A percentile compares a stretch with the other conserved stretches of the same genome.
Evolutionary conservation across 2,329 filamentous ascomycete genomes (phyloP).

Genomic region (Pestalotiopsis sp.): DNA sequence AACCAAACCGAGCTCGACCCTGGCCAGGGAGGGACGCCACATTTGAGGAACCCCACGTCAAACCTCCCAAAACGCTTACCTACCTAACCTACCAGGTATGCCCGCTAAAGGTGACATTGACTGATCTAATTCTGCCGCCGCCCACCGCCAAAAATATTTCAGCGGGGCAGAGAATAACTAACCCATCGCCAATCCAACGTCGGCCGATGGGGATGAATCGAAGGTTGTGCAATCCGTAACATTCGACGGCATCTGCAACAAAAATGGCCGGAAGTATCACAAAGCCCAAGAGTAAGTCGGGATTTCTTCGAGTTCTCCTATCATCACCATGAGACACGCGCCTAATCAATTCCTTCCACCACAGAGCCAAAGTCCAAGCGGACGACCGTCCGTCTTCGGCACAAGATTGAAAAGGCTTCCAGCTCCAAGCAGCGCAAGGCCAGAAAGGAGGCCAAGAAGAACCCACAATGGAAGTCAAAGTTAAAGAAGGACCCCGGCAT

Average conservation of each 20-base stretch:
- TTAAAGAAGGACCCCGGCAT: constrained; percentile 98
- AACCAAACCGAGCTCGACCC: not conserved
- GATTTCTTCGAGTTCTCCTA: not conserved
- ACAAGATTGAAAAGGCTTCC: constrained; percentile 95
- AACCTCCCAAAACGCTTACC: too few relatives aligned
- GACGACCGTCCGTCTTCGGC: constrained; percentile 80
- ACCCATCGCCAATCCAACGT: not conserved
- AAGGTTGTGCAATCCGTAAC: not conserved
- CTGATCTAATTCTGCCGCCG: not conserved
- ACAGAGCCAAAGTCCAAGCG: constrained; percentile 95
- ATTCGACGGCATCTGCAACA: not conserved
- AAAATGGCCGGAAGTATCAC: constrained; percentile 30
- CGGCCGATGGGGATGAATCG: not conserved
- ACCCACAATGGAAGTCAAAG: constrained; percentile 93
- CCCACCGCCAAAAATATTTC: constrained; percentile 12
- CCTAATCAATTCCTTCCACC: constrained; percentile 13
- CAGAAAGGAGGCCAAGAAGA: constrained; percentile 89
- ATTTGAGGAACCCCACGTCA: not conserved
- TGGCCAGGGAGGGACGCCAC: not conserved
- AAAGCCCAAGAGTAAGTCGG: constrained; percentile 31
- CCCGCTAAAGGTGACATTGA: not conserved
- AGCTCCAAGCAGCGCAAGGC: constrained; percentile 87
- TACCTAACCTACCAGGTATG: too few relatives aligned
- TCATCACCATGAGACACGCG: not conserved
- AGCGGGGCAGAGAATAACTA: not conserved